Evolutionary conservation across 441 rosid genomes (phyloP), one percentile per base, ranked within the genome.

Genomic region (Populus trichocarpa): DNA sequence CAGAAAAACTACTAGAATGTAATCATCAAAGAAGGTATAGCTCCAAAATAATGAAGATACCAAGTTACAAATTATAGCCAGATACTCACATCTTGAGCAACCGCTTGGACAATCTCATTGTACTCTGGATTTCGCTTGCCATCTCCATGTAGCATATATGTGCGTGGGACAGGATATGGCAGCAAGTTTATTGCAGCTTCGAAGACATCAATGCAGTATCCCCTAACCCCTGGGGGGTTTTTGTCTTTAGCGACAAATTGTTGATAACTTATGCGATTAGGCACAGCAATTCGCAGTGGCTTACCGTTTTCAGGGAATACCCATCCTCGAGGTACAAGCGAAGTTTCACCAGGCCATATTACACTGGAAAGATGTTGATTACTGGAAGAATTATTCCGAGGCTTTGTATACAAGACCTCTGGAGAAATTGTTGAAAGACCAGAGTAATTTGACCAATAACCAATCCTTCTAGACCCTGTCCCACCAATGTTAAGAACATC

Each of bases 131-230:
- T 94, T 74, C 79, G 73, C 75, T 84, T 75, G 70, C 98, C 97
- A 57, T 90, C 86, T 61, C 98, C 99, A 35, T 78, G 85, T 64
- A 90, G 71, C 38, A 92, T 75, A 77, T 89, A 96, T 8, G 72
- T 87, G 77, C 23, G 93, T 18, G 93, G 97, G 71, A 94, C 98
- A 8, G 97, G 88, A 88, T 96, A 94, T 7, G 93, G 91, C 71
- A 96, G 90, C 90, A 96, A 88, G 70, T 79, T 85, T 71, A 96
- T 69, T 4, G 98, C 99, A 63, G 96, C 92, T 85, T 94, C 98
- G 80, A 96, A 96, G 70, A 96, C 88, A 82, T 96, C 99, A 13
- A 96, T 90, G 75, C 98, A 90, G 81, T 80, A 94, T 80, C 99
- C 99, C 85, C 72, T 86, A 75, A 90, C 95, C 67, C 98, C 96